Conservation (phyloP, 1,284 basidiomycete species). For the Heterobasidion occidentale region DNA sequence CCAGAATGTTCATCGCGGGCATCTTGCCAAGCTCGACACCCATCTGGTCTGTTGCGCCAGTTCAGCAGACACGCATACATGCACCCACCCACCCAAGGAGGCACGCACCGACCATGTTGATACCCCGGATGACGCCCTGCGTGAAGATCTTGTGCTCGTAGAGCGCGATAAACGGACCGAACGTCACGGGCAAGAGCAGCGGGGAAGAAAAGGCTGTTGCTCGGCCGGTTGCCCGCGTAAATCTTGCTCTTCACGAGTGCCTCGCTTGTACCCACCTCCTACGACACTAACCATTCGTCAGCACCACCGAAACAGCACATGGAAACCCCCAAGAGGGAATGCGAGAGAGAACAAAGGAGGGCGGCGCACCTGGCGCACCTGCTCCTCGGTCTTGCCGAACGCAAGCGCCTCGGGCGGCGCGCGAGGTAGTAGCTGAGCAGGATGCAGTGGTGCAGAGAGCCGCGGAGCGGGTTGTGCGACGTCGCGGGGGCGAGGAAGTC, state of each 20-base stretch:
- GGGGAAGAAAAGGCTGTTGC: slow-evolving; percentile 97
- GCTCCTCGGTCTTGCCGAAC: slow-evolving; percentile 92
- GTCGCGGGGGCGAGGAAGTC: slow-evolving; percentile 94
- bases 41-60: slow-evolving; percentile 63
- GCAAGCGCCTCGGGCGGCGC: slow-evolving; percentile 95
- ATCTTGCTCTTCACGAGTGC: slow-evolving; percentile 94
- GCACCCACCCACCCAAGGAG: not conserved
- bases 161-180: slow-evolving; percentile 83
- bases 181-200: slow-evolving; percentile 81
- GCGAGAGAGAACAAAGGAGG: not conserved
- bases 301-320: not conserved
- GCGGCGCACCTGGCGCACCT: slow-evolving; percentile 47
- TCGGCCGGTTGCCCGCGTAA: slow-evolving; percentile 95
- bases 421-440: slow-evolving; percentile 98
- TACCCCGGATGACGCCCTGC: slow-evolving; percentile 97
- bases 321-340: not conserved
- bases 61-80: not conserved
- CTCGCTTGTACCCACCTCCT: slow-evolving; percentile 82
- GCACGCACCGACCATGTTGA: slow-evolving; percentile 87
- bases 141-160: slow-evolving; percentile 99
- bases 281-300: slow-evolving; percentile 3
- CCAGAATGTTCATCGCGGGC: slow-evolving; percentile 91
- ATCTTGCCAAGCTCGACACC: slow-evolving; percentile 97
- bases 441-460: slow-evolving; percentile 94
- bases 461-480: slow-evolving; percentile 83